Percentiles rank a stretch among this genome's conserved stretches.
Evolutionary conservation across 2,329 filamentous ascomycete species (phyloP).

Genomic region (Penicillium sp.): DNA sequence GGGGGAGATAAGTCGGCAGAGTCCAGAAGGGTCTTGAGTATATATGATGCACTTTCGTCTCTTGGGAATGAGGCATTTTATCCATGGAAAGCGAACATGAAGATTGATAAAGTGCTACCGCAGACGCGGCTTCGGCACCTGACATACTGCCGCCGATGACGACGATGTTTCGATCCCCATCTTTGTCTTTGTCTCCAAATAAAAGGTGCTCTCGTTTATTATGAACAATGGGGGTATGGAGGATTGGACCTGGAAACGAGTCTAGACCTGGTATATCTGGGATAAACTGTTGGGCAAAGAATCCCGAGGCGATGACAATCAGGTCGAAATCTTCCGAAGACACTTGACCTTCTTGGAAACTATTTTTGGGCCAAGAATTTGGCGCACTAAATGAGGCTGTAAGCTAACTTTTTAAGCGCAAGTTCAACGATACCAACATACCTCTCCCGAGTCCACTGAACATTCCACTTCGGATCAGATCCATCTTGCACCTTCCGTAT

Average conservation of each 20-base stretch:
- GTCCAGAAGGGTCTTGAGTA: conserved; percentile 70
- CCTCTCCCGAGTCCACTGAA: conserved; percentile 33
- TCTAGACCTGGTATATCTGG: conserved; percentile 45
- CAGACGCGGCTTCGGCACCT: conserved; percentile 72
- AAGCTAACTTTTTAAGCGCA: neutral
- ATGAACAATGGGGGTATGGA: conserved; percentile 69
- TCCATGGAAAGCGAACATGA: conserved; percentile 50
- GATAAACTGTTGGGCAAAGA: conserved; percentile 64
- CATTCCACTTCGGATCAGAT: conserved; percentile 39
- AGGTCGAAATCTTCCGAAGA: conserved; percentile 59
- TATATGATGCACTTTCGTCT: conserved; percentile 62
- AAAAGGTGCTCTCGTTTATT: conserved; percentile 43
- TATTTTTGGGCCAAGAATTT: neutral
- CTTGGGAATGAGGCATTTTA: conserved; percentile 42
- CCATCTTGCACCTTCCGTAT: conserved; percentile 17
- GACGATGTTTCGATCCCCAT: conserved; percentile 59
- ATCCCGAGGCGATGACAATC: conserved; percentile 71
- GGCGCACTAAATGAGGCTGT: neutral
- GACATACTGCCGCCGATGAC: conserved; percentile 82
- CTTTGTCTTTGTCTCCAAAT: conserved; percentile 4
- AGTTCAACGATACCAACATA: conserved; percentile 2
- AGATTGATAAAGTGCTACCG: conserved; percentile 70
- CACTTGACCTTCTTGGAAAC: neutral
- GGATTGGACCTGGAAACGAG: conserved; percentile 48
- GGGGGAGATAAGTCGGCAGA: conserved; percentile 56